phyloP scores from a whole-genome alignment of 139 green algal species.

The Coelastrella sp. region DNA sequence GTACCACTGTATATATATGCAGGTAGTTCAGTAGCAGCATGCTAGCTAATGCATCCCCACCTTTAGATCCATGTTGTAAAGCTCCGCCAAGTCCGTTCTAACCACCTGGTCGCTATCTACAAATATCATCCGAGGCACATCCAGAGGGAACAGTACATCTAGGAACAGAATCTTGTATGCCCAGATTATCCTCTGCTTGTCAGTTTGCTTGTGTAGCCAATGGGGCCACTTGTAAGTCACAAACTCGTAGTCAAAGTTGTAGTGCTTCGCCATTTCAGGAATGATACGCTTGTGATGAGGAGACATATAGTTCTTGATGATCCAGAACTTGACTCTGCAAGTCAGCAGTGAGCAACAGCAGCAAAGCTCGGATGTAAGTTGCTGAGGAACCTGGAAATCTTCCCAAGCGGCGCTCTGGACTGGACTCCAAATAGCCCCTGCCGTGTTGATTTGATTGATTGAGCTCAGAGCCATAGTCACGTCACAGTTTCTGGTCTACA shows the following conservation, averaged over 20 bases:
- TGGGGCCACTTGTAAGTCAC: conserved; percentile 99
- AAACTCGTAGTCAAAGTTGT: conserved; percentile 95
- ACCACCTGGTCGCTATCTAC: conserved; percentile 98
- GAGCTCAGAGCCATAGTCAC: too few species aligned
- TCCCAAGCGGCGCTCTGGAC: too few species aligned
- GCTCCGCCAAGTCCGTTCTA: conserved; percentile 90
- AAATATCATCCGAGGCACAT: conserved; percentile 94
- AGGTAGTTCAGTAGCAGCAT: too few species aligned
- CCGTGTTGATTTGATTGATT: too few species aligned
- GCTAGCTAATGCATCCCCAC: background rate
- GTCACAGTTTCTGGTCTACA: too few species aligned
- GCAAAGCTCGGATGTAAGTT: too few species aligned
- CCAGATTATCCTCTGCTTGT: conserved; percentile 93
- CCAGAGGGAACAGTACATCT: conserved; percentile 97
- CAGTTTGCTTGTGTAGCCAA: conserved; percentile 95
- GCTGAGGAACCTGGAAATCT: too few species aligned
- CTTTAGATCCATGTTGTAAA: conserved; percentile 95
- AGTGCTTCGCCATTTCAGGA: conserved; percentile 89
- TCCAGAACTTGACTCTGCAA: conserved; percentile 97
- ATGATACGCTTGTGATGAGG: conserved; percentile 87
- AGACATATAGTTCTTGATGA: conserved; percentile 99
- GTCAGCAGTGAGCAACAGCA: too few species aligned
- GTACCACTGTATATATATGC: too few species aligned
- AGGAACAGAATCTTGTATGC: conserved; percentile 98
- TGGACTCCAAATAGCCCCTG: too few species aligned